Percentiles rank a stretch among this genome's conserved stretches.
Conservation (phyloP, 2,329 filamentous ascomycete species). For the Cladosporium austrohemisphaericum region DNA sequence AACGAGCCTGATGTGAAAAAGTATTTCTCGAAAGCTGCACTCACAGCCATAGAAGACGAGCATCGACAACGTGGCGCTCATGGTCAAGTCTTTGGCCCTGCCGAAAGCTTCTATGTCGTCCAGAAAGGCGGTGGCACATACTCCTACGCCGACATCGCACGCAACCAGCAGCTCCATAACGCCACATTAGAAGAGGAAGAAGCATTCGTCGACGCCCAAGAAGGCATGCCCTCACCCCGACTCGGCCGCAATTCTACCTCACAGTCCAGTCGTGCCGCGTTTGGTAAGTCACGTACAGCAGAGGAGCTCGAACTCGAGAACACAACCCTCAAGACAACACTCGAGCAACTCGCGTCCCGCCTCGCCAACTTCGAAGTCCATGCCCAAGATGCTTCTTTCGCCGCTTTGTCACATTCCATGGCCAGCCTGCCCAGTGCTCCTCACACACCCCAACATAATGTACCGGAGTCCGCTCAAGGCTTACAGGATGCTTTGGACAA, state of each 20-base stretch:
- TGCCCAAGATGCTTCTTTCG: slow-evolving; percentile 70
- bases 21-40: slow-evolving; percentile 79
- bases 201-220: slow-evolving; percentile 65
- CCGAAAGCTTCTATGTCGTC: slow-evolving; percentile 86
- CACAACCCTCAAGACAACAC: slow-evolving; percentile 73
- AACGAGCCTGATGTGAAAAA: slow-evolving; percentile 68
- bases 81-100: slow-evolving; percentile 51
- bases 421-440: slow-evolving; percentile 40
- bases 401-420: slow-evolving; percentile 79
- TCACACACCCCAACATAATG: background rate
- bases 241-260: slow-evolving; percentile 41
- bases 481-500: slow-evolving; percentile 23
- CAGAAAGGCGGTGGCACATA: slow-evolving; percentile 87
- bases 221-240: slow-evolving; percentile 51
- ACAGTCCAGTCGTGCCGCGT: slow-evolving; percentile 31
- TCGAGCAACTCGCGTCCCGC: slow-evolving; percentile 80
- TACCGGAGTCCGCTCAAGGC: slow-evolving; percentile 21
- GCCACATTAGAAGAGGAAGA: slow-evolving; percentile 36
- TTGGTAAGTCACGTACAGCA: slow-evolving; percentile 58
- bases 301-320: slow-evolving; percentile 92
- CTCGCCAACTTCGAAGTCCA: slow-evolving; percentile 93
- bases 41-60: slow-evolving; percentile 70
- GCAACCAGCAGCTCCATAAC: slow-evolving; percentile 36
- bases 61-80: slow-evolving; percentile 46
- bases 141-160: slow-evolving; percentile 80